These are phyloP conservation scores for Dendryphion nanum DNA, from an alignment of 2,329 filamentous ascomycete genomes.

Conservation along the genomic window DNA sequence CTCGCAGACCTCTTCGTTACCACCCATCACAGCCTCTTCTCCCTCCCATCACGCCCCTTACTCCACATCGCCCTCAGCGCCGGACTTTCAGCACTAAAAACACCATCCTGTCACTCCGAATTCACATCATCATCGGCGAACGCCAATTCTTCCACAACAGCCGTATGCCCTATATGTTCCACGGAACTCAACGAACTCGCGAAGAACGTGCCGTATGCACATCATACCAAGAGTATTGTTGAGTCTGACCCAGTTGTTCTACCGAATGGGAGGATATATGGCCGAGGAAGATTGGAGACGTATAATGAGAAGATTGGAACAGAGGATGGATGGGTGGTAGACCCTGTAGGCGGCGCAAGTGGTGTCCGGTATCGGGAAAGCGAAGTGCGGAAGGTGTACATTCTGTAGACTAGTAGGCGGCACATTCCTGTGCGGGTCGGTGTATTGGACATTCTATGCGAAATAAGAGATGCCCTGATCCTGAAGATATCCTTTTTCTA, in stretches of 20 bases:
- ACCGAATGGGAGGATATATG: slow-evolving; percentile 85
- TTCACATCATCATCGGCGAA: slow-evolving; percentile 56
- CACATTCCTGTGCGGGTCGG: too few species aligned
- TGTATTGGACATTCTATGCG: too few species aligned
- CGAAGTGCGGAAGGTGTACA: slow-evolving; percentile 83
- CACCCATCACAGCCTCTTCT: slow-evolving; percentile 83
- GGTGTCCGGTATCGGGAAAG: slow-evolving; percentile 47
- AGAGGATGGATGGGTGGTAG: slow-evolving; percentile 65
- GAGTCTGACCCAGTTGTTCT: slow-evolving; percentile 83
- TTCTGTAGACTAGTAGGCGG: slow-evolving; percentile 70
- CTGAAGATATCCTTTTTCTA: too few species aligned
- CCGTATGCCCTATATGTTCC: slow-evolving; percentile 92
- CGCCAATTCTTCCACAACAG: slow-evolving; percentile 60
- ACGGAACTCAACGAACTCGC: slow-evolving; percentile 93
- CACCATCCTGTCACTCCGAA: slow-evolving; percentile 81
- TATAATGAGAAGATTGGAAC: slow-evolving; percentile 79
- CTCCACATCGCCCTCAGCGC: slow-evolving; percentile 89
- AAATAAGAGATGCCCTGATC: too few species aligned
- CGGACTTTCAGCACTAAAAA: slow-evolving; percentile 92
- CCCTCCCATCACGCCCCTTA: slow-evolving; percentile 76
- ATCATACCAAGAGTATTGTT: slow-evolving; percentile 91
- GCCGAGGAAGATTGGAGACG: slow-evolving; percentile 68
- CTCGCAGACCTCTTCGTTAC: slow-evolving; percentile 78
- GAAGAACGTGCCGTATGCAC: slow-evolving; percentile 84
- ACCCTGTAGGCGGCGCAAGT: slow-evolving; percentile 66